Evolutionary conservation across 495 filamentous ascomycete genomes (phyloP).

Genomic region (Penicillium pancosmium): DNA sequence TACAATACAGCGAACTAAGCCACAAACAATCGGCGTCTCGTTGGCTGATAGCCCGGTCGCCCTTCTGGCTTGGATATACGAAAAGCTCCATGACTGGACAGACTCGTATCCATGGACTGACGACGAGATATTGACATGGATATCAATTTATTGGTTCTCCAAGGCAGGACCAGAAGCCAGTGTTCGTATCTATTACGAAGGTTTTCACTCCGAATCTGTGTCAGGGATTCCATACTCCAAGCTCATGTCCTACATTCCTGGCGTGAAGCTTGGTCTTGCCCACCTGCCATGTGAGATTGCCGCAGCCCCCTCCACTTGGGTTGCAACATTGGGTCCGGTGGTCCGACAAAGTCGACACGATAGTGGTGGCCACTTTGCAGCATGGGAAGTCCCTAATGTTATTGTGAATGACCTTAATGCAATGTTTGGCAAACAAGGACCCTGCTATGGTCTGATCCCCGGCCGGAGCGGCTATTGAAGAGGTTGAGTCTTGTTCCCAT

Average conservation of each 20-base stretch:
- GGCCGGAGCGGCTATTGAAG: constrained; percentile 32
- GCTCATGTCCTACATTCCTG: constrained; percentile 18
- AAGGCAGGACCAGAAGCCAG: constrained; percentile 58
- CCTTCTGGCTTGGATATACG: constrained; percentile 67
- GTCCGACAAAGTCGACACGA: constrained; percentile 56
- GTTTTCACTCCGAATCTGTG: constrained; percentile 21
- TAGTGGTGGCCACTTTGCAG: constrained; percentile 65
- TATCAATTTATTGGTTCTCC: constrained; percentile 64
- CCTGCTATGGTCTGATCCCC: constrained; percentile 34
- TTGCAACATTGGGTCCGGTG: constrained; percentile 51
- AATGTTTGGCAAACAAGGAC: constrained; percentile 57
- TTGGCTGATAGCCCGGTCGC: constrained; percentile 64
- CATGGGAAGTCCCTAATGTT: constrained; percentile 58
- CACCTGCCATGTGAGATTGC: constrained; percentile 56
- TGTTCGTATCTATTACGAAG: constrained; percentile 65
- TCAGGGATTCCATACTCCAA: constrained; percentile 14
- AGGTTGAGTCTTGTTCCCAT: not conserved
- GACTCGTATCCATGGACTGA: constrained; percentile 69
- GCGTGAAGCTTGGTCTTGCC: constrained; percentile 57
- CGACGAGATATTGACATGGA: constrained; percentile 68
- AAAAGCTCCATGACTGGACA: constrained; percentile 71
- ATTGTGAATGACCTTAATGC: constrained; percentile 55
- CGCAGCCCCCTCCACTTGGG: constrained; percentile 54
- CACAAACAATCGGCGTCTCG: constrained; percentile 61
- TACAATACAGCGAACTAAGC: constrained; percentile 59